These are phyloP conservation scores for Phytophthora lateralis DNA, from an alignment of 352 stramenopile species.

Conservation along the genomic window DNA sequence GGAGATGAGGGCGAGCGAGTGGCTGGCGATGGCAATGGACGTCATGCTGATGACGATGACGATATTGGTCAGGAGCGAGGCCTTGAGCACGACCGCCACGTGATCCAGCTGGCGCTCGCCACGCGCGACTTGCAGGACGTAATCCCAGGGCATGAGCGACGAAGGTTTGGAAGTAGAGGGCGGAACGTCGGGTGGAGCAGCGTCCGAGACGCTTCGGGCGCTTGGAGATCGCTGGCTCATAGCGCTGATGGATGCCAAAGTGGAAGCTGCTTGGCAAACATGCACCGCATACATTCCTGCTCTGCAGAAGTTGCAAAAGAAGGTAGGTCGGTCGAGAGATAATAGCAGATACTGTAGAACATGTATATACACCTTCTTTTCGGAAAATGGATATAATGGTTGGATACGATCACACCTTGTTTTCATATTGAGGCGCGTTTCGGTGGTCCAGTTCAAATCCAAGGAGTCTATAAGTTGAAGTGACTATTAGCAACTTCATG, in stretches of 20 bases:
- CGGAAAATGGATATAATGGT: too few species aligned
- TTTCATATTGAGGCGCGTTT: too few species aligned
- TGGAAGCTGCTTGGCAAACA: not conserved
- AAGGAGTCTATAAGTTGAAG: too few species aligned
- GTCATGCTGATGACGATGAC: constrained; percentile 73
- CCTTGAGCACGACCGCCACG: constrained; percentile 55
- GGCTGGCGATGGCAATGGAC: constrained; percentile 69
- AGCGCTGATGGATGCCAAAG: not conserved
- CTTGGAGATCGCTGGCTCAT: constrained; percentile 15
- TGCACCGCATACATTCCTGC: too few species aligned
- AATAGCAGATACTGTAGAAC: too few species aligned
- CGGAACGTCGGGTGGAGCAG: not conserved
- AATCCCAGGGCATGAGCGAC: constrained; percentile 12
- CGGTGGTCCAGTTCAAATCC: too few species aligned
- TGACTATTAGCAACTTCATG: too few species aligned
- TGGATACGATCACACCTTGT: too few species aligned
- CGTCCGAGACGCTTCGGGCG: not conserved
- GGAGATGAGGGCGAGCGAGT: constrained; percentile 91
- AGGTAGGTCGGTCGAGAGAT: too few species aligned
- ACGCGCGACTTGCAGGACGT: constrained; percentile 9
- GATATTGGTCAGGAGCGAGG: constrained; percentile 66
- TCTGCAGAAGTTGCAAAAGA: too few species aligned
- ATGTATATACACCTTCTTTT: too few species aligned
- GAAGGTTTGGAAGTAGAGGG: not conserved
- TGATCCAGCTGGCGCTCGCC: constrained; percentile 46